Evolutionary conservation across 192 early-diverging fungal genomes (phyloP), one percentile per base, ranked within the genome.

Genomic region (Phycomyces blakesleeanus): DNA sequence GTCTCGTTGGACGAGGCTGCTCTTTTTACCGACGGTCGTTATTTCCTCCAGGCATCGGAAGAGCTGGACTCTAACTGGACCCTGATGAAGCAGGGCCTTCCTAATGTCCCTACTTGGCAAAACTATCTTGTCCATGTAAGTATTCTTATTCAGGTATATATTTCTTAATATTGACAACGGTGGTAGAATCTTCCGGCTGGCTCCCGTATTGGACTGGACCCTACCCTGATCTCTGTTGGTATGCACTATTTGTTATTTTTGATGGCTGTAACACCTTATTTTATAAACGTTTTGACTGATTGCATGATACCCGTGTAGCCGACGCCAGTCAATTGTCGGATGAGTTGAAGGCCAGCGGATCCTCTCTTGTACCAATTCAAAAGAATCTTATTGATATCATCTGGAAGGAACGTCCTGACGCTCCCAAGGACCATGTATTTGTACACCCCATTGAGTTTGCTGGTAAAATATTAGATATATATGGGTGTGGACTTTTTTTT

Each of bases 11-110:
- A 89, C 39, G 69, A 83, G 55, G 94, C 94, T 54, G 87, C 90
- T 26, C 82, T 98, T 53, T 98, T 95, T 71, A 98, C 97, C 6
- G 97, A 98, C 73, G 97, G 97, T 5, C 85, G 97, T 53, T 98
- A 98, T 87, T 97, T 94, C 78, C 76, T 98, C 64, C 97, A 98
- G 71, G 97, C 95, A 14, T 85, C 88, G 3, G 78, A 92, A 72
- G 93, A 98, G 76, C 80, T 98, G 64, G 95, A 95, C 73, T 55
- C 49, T 57, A 94, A 94, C 77, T 98, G 97, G 97, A 89, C 82
- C 47, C 76, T 98, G 76, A 93, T 93, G 89, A 98, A 98, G 80
- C 76, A 79, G 62, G 97, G 95, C 14, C 67, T 95, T 25, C 87
- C 91, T 0, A 88, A 90, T 37, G 89, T 93, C 1, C 95, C 94